Conservation (phyloP, 2,329 filamentous ascomycete genomes). For the Bipolaris bicolor region DNA sequence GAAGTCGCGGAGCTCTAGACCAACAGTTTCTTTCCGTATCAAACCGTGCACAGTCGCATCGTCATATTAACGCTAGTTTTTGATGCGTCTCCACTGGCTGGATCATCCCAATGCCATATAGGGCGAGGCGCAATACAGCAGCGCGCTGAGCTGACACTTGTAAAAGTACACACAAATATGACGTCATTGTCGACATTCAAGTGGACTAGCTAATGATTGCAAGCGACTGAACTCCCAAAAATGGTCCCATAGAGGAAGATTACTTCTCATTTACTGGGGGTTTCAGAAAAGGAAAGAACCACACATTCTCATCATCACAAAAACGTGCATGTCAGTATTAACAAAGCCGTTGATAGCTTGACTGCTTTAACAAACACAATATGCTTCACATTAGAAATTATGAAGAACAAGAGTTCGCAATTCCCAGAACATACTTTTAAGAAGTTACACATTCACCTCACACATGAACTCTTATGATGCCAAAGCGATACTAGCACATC, state of each 20-base stretch:
- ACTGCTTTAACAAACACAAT: too few relatives aligned
- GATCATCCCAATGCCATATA: neutral
- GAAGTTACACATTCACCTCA: too few relatives aligned
- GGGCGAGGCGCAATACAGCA: neutral
- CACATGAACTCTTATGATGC: too few relatives aligned
- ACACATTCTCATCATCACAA: neutral
- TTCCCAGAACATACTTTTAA: too few relatives aligned
- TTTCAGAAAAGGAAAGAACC: too few relatives aligned
- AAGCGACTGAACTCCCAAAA: neutral
- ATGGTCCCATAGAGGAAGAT: neutral
- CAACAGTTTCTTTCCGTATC: conserved; percentile 1
- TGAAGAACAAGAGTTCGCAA: too few relatives aligned
- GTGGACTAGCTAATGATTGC: neutral
- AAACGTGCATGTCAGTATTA: too few relatives aligned
- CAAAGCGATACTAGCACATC: too few relatives aligned
- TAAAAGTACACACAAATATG: neutral
- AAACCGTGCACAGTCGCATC: conserved; percentile 6
- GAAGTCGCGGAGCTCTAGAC: conserved; percentile 23
- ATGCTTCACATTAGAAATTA: too few relatives aligned
- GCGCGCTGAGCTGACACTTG: neutral
- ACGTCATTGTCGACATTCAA: conserved; percentile 2
- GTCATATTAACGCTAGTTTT: conserved; percentile 19
- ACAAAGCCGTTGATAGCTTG: too few relatives aligned
- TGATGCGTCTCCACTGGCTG: neutral
- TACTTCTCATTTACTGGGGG: neutral